Percentiles rank a stretch among this genome's conserved stretches.
phyloP scores from a whole-genome alignment of 805 yeast genomes.

The Lachancea dasiensis region DNA sequence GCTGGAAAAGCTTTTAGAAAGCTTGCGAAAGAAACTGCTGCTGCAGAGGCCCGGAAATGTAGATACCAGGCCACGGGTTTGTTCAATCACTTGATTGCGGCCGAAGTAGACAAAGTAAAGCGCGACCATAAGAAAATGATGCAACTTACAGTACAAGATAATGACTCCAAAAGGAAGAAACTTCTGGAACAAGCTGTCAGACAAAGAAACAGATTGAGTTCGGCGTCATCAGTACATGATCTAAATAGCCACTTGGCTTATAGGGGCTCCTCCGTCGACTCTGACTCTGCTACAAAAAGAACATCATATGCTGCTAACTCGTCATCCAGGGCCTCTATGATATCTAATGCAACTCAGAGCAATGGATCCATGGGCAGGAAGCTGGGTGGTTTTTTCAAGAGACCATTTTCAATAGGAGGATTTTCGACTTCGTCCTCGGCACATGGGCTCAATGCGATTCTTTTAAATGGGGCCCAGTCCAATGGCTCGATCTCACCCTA shows the following conservation, averaged over 20 bases:
- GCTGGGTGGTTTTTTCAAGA: constrained; percentile 54
- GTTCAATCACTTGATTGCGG: constrained; percentile 41
- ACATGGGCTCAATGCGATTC: constrained; percentile 23
- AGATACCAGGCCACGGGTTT: constrained; percentile 35
- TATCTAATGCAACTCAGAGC: constrained; percentile 15
- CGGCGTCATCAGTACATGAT: constrained; percentile 6
- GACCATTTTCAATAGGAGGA: constrained; percentile 55
- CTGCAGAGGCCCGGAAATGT: constrained; percentile 38
- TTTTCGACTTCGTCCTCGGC: constrained; percentile 29
- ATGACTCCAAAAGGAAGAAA: constrained; percentile 31
- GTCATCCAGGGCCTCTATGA: constrained; percentile 18
- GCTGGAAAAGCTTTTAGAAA: constrained; percentile 21
- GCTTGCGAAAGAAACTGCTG: constrained; percentile 38
- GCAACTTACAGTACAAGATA: constrained; percentile 33
- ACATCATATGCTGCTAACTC: constrained; percentile 18
- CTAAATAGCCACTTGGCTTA: constrained; percentile 9
- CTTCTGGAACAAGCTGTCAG: constrained; percentile 27
- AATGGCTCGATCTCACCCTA: constrained; percentile 38
- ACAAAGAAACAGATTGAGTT: constrained; percentile 16
- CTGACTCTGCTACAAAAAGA: constrained; percentile 13
- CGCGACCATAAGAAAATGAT: constrained; percentile 48
- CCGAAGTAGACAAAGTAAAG: constrained; percentile 46
- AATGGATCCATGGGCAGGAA: constrained; percentile 35
- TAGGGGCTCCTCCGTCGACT: neutral
- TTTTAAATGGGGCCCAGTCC: constrained; percentile 33